These are phyloP conservation scores for Magnaporthales sp. DNA, from an alignment of 2,329 filamentous ascomycete genomes.

Conservation along the genomic window DNA sequence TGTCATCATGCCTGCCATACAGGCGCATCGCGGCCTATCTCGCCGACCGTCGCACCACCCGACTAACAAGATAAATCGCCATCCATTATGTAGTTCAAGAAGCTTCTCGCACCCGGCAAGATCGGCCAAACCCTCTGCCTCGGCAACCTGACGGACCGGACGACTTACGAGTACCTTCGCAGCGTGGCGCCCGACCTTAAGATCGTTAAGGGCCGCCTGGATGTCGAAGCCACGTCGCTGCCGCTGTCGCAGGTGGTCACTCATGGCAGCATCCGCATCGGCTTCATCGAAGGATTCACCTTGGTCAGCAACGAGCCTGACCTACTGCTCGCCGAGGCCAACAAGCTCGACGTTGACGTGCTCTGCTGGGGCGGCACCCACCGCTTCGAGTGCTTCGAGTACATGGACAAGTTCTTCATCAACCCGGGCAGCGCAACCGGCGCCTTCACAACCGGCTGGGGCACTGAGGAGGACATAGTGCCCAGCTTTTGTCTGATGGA, in stretches of 20 bases:
- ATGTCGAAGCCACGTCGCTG: constrained; percentile 57
- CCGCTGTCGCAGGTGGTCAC: constrained; percentile 58
- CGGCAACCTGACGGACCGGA: constrained; percentile 71
- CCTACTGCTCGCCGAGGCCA: constrained; percentile 57
- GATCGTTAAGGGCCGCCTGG: constrained; percentile 59
- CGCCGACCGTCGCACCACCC: background rate
- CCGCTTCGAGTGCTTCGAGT: constrained; percentile 62
- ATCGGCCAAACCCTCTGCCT: constrained; percentile 75
- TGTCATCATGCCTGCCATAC: constrained; percentile 1
- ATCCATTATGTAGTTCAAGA: constrained; percentile 57
- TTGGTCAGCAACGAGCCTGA: constrained; percentile 60
- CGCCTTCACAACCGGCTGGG: constrained; percentile 51
- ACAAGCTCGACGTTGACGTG: constrained; percentile 60
- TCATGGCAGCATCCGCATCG: constrained; percentile 56
- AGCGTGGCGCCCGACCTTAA: constrained; percentile 64
- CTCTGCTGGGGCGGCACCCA: constrained; percentile 62
- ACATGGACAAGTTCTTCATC: constrained; percentile 67
- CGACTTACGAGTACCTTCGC: constrained; percentile 73
- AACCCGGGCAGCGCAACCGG: constrained; percentile 61
- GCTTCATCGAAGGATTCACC: constrained; percentile 61
- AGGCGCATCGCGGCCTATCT: background rate
- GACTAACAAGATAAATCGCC: background rate
- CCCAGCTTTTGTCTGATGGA: constrained; percentile 98
- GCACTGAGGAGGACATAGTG: constrained; percentile 59
- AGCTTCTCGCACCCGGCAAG: constrained; percentile 74